Evolutionary conservation across 495 filamentous ascomycete species (phyloP), one percentile per base, ranked within the genome.

Genomic region (Aspergillus nidulans): DNA sequence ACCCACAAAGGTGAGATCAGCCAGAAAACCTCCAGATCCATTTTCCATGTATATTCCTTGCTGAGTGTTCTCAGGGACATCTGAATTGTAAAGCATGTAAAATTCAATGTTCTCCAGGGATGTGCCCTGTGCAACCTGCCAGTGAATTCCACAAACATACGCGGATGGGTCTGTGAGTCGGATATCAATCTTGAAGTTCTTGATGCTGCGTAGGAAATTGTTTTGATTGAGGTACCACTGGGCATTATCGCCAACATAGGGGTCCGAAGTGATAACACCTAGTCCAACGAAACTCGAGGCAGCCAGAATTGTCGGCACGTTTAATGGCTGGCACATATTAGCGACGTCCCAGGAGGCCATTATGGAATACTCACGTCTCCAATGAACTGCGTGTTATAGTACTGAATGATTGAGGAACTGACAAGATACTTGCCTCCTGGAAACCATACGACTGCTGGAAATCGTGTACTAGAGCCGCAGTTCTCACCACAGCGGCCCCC

Each of bases 191-290:
- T 63, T 51, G 26, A 76, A 71, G 51, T 74, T 76, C 3, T 66
- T 58, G 41, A 76, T 64, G 26, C 61, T 58, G 8, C 64, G 54
- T 13, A 59, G 57, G 49, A 78, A 80, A 0, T 75, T 73, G 57
- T 81, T 67, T 23, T 77, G 76, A 24, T 49, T 49, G 4, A 49
- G 30, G 24, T 48, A 55, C 46, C 53, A 56, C 21, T 56, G 21
- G 16, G 82, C 82, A 43, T 87, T 88, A 58, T 90, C 85, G 63
- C 89, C 85, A 63, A 92, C 88, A 72, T 85, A 92, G 0, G 89
- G 88, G 64, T 85, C 77, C 16, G 74, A 80, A 52, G 86, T 84
- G 41, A 88, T 79, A 28, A 86, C 63, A 19, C 77, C 81, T 50
- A 84, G 72, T 21, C 76, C 80, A 4, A 63, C 63, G 60, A 90